Base-by-base conservation (phyloP, 345 rosid species). In the Atalantia buxifolia region DNA sequence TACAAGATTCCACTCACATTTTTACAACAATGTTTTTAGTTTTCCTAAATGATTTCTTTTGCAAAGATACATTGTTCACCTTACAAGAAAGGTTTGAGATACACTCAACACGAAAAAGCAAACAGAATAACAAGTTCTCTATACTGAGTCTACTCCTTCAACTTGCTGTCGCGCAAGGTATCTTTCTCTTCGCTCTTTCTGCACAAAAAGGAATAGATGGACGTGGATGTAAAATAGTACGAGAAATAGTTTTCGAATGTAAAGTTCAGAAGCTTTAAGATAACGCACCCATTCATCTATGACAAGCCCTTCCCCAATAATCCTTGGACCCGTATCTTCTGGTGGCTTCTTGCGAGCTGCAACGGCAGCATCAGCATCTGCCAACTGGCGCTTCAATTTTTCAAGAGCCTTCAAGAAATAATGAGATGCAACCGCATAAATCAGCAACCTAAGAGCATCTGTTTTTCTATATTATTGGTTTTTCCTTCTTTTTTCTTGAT, bases 231-330 rank as follows among this genome's bases (percentile, higher is more conserved):
- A 31, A 28, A 5, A 67, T 2, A 67, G 9, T 16, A 25, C 24
- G 5, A 76, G 53, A 18, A 56, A 57, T 50, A 76, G 53, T 33
- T 66, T 66, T 48, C 2, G 8, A 55, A 8, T 9, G 27, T 16
- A 56, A 27, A 71, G 9, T 64, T 77, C 61, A 66, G 28, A 72
- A 22, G n/a, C 27, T 40, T 71, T 28, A 25, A 40, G 60, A 24
- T 71, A 70, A 88, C 94, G 82, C 53, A 94, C 99, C 99, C 99
- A 97, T 89, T 97, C 98, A 83, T 97, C 99, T 64, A 97, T 93
- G 35, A 97, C 99, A n/a, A 97, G 98, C 66, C 99, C 99, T 89
- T 97, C 99, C 33, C 98, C 99, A 1, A 94, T 88, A 81, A 94
- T 85, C 87, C 78, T 90, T 14, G 98, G 94, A 68, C 97, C 97